Conservation (phyloP, 164 flowering plant genomes). For the Magnolia kwangsiensis region DNA sequence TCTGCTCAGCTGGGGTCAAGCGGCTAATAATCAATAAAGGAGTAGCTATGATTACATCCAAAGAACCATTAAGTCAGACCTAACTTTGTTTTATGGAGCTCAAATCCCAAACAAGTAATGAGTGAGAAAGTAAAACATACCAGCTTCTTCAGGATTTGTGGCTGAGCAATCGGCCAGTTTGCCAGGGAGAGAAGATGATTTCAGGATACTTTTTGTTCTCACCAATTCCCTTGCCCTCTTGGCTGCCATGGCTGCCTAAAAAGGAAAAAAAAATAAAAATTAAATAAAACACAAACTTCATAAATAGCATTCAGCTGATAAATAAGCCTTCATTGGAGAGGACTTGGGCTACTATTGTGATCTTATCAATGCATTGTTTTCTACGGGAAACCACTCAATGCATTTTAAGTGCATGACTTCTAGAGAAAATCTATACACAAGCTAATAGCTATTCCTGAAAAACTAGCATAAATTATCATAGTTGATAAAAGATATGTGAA, state of each 20-base stretch:
- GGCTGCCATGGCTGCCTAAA: conserved; percentile 92
- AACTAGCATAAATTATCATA: not conserved
- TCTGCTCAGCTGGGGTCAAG: not conserved
- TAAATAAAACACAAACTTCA: not conserved
- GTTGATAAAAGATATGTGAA: not conserved
- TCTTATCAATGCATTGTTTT: not conserved
- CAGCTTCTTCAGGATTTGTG: conserved; percentile 86
- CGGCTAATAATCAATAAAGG: not conserved
- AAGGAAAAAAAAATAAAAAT: not conserved
- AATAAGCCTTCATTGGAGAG: not conserved
- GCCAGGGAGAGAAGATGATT: conserved; percentile 95
- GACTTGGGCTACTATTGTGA: not conserved
- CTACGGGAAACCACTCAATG: too few species aligned
- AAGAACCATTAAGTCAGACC: not conserved
- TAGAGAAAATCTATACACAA: not conserved
- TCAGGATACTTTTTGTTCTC: conserved; percentile 79
- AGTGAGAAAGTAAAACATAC: conserved; percentile 32
- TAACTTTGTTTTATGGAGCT: not conserved
- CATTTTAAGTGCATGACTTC: not conserved
- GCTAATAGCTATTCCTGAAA: not conserved
- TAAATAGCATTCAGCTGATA: not conserved
- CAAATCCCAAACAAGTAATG: not conserved
- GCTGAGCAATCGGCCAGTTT: conserved; percentile 98
- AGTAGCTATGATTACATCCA: not conserved
- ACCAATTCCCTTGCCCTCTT: conserved; percentile 94